Conservation (phyloP, 495 filamentous ascomycete species). For the Lasiosphaeria ovina region DNA sequence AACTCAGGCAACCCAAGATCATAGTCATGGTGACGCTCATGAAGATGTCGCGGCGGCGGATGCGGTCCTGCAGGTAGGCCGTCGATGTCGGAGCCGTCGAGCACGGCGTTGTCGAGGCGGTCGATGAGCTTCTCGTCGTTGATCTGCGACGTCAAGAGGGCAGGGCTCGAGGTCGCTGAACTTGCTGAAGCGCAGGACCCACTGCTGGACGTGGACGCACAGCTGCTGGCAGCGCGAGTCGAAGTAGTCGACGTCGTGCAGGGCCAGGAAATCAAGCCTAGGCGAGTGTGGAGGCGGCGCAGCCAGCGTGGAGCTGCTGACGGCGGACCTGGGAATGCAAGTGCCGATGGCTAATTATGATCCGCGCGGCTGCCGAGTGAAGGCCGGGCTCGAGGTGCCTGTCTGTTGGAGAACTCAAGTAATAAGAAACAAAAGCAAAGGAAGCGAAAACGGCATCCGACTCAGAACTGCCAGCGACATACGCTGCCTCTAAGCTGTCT, state of each 20-base stretch:
- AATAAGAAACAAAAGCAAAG: too few species aligned
- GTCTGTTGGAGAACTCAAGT: too few species aligned
- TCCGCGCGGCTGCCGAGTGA: too few species aligned
- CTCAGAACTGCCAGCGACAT: too few species aligned
- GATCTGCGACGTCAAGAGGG: conserved; percentile 73
- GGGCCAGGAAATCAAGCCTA: conserved; percentile 62
- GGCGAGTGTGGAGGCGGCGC: conserved; percentile 25
- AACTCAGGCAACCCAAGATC: conserved; percentile 63
- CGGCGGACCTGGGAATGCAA: too few species aligned
- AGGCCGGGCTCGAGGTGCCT: too few species aligned
- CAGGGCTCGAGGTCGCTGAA: conserved; percentile 87
- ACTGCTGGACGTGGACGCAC: conserved; percentile 90
- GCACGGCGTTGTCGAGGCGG: conserved; percentile 85
- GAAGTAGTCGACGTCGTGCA: conserved; percentile 91
- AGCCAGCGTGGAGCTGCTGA: neutral
- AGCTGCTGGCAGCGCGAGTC: conserved; percentile 90
- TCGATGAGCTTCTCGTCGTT: conserved; percentile 86
- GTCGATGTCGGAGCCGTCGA: conserved; percentile 91
- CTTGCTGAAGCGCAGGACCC: conserved; percentile 94
- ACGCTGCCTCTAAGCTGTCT: too few species aligned
- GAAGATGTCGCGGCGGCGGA: conserved; percentile 84
- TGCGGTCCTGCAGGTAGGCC: conserved; percentile 78
- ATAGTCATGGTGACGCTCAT: conserved; percentile 97
- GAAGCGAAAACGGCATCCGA: too few species aligned
- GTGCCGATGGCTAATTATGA: too few species aligned